A percentile compares a stretch with the other conserved stretches of the same genome.
phyloP scores from a whole-genome alignment of 1,284 basidiomycete genomes.

The Anthracocystis walkeri region DNA sequence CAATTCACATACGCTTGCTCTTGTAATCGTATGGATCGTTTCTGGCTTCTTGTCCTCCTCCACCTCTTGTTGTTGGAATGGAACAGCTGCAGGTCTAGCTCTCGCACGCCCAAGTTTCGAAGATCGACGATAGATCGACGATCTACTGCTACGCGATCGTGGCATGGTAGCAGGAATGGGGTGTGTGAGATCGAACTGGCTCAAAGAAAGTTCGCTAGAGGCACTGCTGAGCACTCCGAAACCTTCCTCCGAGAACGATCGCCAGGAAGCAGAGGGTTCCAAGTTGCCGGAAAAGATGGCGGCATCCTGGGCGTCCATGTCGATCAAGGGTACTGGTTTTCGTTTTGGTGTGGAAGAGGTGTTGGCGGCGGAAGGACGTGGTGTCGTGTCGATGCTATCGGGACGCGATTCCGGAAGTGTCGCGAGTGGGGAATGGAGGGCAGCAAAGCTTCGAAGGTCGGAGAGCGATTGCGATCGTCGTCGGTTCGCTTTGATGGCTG shows the following conservation, averaged over 20 bases:
- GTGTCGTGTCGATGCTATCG: not conserved
- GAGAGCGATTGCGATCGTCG: constrained; percentile 34
- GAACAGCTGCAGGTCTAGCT: not conserved
- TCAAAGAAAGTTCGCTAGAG: constrained; percentile 22
- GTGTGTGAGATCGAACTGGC: constrained; percentile 19
- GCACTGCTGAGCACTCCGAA: constrained; percentile 36
- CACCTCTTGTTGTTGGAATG: not conserved
- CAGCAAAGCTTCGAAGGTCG: constrained; percentile 15
- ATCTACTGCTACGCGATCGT: constrained; percentile 10
- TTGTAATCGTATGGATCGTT: constrained; percentile 20
- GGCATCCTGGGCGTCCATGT: not conserved
- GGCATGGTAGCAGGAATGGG: constrained; percentile 4
- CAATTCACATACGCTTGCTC: not conserved
- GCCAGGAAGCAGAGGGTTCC: constrained; percentile 36
- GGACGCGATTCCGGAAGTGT: constrained; percentile 11
- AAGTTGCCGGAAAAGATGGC: not conserved
- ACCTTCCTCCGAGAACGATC: constrained; percentile 38
- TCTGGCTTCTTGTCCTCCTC: not conserved
- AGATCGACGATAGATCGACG: constrained; percentile 23
- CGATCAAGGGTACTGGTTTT: constrained; percentile 17
- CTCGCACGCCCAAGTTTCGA: not conserved
- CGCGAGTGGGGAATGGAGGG: not conserved
- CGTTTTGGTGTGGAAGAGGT: constrained; percentile 7
- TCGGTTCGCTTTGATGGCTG: constrained; percentile 13
- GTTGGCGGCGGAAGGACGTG: not conserved